phyloP scores from a whole-genome alignment of 441 rosid genomes.

The Metrosideros polymorpha region DNA sequence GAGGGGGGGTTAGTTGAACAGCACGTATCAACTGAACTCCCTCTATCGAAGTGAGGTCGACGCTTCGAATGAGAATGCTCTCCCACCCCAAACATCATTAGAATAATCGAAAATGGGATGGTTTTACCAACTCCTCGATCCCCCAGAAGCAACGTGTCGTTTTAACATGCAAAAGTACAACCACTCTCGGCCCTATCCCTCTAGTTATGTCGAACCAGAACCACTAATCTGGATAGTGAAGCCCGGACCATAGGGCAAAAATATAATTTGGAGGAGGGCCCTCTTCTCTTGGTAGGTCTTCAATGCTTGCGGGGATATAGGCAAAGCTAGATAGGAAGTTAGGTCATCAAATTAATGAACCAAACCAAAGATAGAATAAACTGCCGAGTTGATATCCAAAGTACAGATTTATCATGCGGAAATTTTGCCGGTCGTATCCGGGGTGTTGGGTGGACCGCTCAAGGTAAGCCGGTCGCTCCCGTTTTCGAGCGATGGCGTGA shows the following conservation, averaged over 20 bases:
- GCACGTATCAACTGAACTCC: not conserved
- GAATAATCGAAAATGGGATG: not conserved
- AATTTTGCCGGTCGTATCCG: not conserved
- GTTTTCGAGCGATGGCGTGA: not conserved
- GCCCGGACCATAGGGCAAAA: not conserved
- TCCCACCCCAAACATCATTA: not conserved
- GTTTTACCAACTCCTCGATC: not conserved
- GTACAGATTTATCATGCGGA: not conserved
- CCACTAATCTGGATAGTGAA: not conserved
- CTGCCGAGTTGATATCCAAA: not conserved
- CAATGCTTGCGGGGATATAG: not conserved
- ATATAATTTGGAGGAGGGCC: not conserved
- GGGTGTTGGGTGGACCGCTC: not conserved
- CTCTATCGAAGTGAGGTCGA: not conserved
- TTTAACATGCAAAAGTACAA: not conserved
- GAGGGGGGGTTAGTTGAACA: not conserved
- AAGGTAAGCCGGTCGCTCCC: not conserved
- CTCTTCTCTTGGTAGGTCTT: not conserved
- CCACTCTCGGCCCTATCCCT: not conserved
- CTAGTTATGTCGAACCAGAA: not conserved
- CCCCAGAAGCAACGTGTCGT: not conserved
- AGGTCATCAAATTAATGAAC: not conserved
- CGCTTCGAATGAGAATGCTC: not conserved
- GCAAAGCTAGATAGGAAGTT: not conserved
- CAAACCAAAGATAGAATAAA: not conserved